A percentile compares a stretch with the other conserved stretches of the same genome.
phyloP scores from a whole-genome alignment of 1,284 basidiomycete species.

The Paramarasmius palmivorus region DNA sequence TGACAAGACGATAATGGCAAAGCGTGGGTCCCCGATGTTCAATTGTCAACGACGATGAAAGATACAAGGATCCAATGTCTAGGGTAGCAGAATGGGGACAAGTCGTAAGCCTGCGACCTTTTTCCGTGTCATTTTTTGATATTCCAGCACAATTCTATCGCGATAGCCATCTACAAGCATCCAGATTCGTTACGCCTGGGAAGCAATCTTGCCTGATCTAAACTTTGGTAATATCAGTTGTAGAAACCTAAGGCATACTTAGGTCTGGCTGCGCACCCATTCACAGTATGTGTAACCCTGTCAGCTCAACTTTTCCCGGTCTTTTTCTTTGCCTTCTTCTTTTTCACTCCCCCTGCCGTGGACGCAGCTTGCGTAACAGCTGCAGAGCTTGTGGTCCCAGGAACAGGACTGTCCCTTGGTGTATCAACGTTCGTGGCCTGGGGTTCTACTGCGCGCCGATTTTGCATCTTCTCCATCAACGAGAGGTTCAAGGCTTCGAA shows the following conservation, averaged over 20 bases:
- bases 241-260: neutral
- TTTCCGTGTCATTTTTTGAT: no score
- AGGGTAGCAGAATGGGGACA: no score
- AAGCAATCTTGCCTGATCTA: no score
- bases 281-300: neutral
- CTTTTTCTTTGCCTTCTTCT: slow-evolving; percentile 59
- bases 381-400: neutral
- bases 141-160: no score
- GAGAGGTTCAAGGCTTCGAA: slow-evolving; percentile 89
- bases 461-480: slow-evolving; percentile 83
- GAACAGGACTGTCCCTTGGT: neutral
- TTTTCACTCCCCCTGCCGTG: slow-evolving; percentile 44
- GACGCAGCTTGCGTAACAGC: slow-evolving; percentile 21
- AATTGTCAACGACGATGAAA: no score
- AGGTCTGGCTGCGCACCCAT: neutral
- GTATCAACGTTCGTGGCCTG: slow-evolving; percentile 16
- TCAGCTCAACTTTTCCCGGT: slow-evolving; percentile 21
- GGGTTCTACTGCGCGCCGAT: slow-evolving; percentile 35
- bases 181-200: no score
- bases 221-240: no score
- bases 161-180: no score
- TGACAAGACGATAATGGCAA: no score
- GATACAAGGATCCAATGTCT: no score
- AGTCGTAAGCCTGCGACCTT: no score
- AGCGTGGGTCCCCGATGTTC: no score